Percentiles rank a stretch among this genome's conserved stretches.
Conservation (phyloP, 2,329 filamentous ascomycete species). For the Didymella glomerata region DNA sequence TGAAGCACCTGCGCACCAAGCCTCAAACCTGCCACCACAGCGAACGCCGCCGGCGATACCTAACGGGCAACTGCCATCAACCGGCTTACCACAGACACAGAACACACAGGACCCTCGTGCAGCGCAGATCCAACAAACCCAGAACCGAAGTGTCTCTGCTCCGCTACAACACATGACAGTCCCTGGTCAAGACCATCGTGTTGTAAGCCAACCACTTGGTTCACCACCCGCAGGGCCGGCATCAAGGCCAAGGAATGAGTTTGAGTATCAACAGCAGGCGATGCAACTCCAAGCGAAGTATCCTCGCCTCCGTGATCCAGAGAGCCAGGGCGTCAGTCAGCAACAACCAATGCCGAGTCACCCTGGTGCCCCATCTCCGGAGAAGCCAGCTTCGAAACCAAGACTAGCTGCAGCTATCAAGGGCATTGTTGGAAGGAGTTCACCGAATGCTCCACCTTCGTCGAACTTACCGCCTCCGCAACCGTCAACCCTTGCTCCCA, state of each 20-base stretch:
- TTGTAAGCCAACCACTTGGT: constrained; percentile 21
- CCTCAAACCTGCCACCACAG: background rate
- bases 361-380: constrained; percentile 36
- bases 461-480: constrained; percentile 7
- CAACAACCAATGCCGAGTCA: constrained; percentile 39
- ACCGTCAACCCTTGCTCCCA: constrained; percentile 1
- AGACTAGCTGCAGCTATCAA: constrained; percentile 59
- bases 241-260: constrained; percentile 35
- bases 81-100: background rate
- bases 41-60: background rate
- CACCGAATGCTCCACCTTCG: constrained; percentile 23
- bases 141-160: constrained; percentile 22
- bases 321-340: constrained; percentile 51
- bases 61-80: background rate
- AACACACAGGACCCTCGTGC: constrained; percentile 24
- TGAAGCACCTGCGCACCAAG: background rate
- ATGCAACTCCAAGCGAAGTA: constrained; percentile 45
- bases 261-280: constrained; percentile 44
- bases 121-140: background rate
- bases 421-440: constrained; percentile 37
- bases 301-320: constrained; percentile 54
- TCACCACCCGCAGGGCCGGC: constrained; percentile 21
- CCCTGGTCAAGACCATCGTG: constrained; percentile 27
- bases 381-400: constrained; percentile 37
- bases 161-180: constrained; percentile 20